Percentiles rank a stretch among this genome's conserved stretches.
phyloP scores from a whole-genome alignment of 768 basidiomycete genomes.

The Termitomyces bulborhizus region DNA sequence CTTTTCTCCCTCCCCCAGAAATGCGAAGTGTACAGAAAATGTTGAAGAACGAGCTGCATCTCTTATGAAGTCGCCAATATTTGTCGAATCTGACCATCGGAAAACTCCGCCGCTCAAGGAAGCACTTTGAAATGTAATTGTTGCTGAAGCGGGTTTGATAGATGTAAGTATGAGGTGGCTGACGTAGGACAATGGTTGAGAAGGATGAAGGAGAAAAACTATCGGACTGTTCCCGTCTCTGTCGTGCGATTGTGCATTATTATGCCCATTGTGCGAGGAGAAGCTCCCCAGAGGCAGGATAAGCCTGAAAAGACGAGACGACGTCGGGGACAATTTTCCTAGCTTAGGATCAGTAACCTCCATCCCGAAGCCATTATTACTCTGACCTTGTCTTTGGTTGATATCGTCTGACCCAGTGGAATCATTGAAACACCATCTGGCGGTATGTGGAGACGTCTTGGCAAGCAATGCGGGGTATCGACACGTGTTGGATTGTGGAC shows the following conservation, averaged over 20 bases:
- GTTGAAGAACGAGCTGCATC: conserved; percentile 49
- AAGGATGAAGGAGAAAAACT: conserved; percentile 62
- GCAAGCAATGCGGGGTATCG: neutral
- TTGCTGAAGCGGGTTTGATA: conserved; percentile 26
- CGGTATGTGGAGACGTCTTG: neutral
- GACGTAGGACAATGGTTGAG: conserved; percentile 67
- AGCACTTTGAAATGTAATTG: conserved; percentile 40
- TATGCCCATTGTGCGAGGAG: conserved; percentile 8
- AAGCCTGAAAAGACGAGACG: conserved; percentile 61
- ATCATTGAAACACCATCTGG: neutral
- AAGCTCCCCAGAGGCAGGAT: conserved; percentile 43
- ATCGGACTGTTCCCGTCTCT: conserved; percentile 24
- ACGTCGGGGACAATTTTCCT: conserved; percentile 59
- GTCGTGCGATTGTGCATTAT: conserved; percentile 1
- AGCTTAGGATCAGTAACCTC: neutral
- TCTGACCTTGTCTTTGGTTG: conserved; percentile 27
- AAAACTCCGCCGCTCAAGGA: conserved; percentile 19
- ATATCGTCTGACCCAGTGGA: conserved; percentile 17
- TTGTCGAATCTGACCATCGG: conserved; percentile 33
- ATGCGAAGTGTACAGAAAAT: conserved; percentile 43
- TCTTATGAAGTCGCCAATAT: conserved; percentile 60
- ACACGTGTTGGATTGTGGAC: neutral
- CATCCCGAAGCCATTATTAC: neutral
- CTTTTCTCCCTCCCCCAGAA: conserved; percentile 1
- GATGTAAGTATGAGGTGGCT: conserved; percentile 47